Evolutionary conservation across 768 basidiomycete species (phyloP).

Genomic region (Sporobolomyces roseus): DNA sequence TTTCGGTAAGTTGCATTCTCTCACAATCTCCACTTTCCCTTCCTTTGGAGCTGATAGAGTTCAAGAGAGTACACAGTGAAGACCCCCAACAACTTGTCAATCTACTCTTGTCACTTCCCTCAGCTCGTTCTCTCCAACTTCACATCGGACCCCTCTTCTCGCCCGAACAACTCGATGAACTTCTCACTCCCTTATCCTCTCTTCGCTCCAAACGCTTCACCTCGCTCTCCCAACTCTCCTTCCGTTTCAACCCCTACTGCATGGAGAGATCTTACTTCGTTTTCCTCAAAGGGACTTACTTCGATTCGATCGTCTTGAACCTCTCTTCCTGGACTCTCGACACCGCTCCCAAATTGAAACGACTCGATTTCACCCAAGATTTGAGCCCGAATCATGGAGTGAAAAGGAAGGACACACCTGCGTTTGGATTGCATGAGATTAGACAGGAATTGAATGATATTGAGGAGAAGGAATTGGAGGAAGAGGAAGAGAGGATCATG

Average conservation of each 20-base stretch:
- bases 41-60: too few species aligned
- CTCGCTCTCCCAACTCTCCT: slow-evolving; percentile 56
- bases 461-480: too few species aligned
- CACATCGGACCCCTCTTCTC: slow-evolving; percentile 74
- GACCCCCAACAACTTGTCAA: slow-evolving; percentile 44
- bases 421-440: slow-evolving; percentile 39
- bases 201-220: neutral
- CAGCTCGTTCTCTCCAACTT: slow-evolving; percentile 57
- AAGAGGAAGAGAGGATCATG: neutral
- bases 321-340: slow-evolving; percentile 63
- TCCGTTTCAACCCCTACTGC: slow-evolving; percentile 76
- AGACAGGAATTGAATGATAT: slow-evolving; percentile 28
- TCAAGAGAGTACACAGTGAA: slow-evolving; percentile 33
- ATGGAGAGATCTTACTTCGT: slow-evolving; percentile 73
- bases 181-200: slow-evolving; percentile 52
- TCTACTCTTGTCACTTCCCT: slow-evolving; percentile 59
- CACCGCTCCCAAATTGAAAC: slow-evolving; percentile 44
- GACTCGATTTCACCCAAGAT: slow-evolving; percentile 51
- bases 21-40: neutral
- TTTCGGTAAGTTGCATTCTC: slow-evolving; percentile 36
- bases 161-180: slow-evolving; percentile 74
- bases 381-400: slow-evolving; percentile 45
- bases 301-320: slow-evolving; percentile 65
- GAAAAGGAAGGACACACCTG: slow-evolving; percentile 43
- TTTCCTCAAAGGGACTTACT: slow-evolving; percentile 79